A percentile compares a stretch with the other conserved stretches of the same genome.
phyloP scores from a whole-genome alignment of 116 monocot genomes.

The Posidonia oceanica region DNA sequence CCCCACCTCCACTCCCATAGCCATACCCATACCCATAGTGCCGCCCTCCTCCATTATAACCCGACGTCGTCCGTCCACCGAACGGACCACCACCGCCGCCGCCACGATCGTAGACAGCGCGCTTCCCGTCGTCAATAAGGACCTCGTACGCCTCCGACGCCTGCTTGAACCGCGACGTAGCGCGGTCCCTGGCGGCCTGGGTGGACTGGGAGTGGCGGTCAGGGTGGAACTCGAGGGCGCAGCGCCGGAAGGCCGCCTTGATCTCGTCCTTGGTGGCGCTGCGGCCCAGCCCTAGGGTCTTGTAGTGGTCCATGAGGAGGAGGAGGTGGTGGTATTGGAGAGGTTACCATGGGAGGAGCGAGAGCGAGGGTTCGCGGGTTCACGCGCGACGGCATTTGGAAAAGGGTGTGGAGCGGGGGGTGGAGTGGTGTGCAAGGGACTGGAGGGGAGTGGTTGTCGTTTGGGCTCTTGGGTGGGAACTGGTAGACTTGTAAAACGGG shows the following conservation, averaged over 20 bases:
- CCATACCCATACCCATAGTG: constrained; percentile 9
- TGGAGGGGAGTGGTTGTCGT: too few species aligned
- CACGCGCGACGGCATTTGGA: too few species aligned
- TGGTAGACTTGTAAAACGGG: too few species aligned
- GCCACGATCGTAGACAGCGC: constrained; percentile 48
- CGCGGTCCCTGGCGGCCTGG: constrained; percentile 21
- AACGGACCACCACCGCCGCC: background rate
- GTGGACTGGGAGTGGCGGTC: constrained; percentile 66
- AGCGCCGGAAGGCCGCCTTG: constrained; percentile 76
- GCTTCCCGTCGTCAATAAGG: constrained; percentile 56
- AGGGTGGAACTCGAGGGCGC: constrained; percentile 83
- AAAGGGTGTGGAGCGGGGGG: too few species aligned
- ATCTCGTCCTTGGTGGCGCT: constrained; percentile 76
- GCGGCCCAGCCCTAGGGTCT: constrained; percentile 44
- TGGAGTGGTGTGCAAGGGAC: too few species aligned
- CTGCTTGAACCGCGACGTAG: constrained; percentile 44
- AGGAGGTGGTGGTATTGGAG: background rate
- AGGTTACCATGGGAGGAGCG: background rate
- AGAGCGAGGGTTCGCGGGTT: background rate
- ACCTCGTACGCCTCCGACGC: constrained; percentile 80
- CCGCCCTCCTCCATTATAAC: constrained; percentile 5
- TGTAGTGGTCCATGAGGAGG: constrained; percentile 44
- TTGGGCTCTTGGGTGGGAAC: too few species aligned
- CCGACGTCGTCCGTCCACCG: constrained; percentile 3
- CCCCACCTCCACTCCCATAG: constrained; percentile 8